Percentiles rank a stretch among this genome's conserved stretches.
These are phyloP conservation scores for Selaginella moellendorffii DNA, from an alignment of 75 land plant genomes.

Conservation along the genomic window DNA sequence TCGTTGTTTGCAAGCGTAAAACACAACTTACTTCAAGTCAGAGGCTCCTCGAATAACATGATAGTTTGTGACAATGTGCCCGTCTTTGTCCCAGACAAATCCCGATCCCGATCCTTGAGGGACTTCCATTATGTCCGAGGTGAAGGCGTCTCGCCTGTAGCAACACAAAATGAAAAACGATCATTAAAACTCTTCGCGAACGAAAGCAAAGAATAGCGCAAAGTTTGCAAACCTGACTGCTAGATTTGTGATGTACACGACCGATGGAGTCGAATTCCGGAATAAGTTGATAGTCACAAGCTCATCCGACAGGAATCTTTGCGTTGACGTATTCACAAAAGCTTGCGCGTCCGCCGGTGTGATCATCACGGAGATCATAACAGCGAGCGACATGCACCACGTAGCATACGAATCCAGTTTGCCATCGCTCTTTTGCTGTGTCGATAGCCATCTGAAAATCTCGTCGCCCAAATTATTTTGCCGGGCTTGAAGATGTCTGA, in stretches of 20 bases:
- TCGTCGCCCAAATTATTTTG: too few species aligned
- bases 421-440: neutral
- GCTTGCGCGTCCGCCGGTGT: slow-evolving; percentile 31
- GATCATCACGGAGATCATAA: neutral
- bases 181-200: neutral
- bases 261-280: slow-evolving; percentile 94
- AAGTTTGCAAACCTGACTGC: slow-evolving; percentile 43
- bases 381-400: neutral
- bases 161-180: neutral
- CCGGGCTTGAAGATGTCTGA: too few species aligned
- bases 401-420: neutral
- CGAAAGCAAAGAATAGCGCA: neutral
- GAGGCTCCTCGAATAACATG: slow-evolving; percentile 97
- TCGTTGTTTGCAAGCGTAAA: neutral
- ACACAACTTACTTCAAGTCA: slow-evolving; percentile 55
- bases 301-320: slow-evolving; percentile 75
- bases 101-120: slow-evolving; percentile 99
- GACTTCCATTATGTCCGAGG: slow-evolving; percentile 90
- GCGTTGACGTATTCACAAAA: slow-evolving; percentile 42
- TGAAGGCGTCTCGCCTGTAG: slow-evolving; percentile 85
- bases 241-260: slow-evolving; percentile 94
- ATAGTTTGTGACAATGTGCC: slow-evolving; percentile 96
- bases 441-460: too few species aligned
- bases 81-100: slow-evolving; percentile 89
- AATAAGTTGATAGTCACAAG: slow-evolving; percentile 88